A percentile compares a stretch with the other conserved stretches of the same genome.
phyloP scores from a whole-genome alignment of 2,329 filamentous ascomycete genomes.

The Scedosporium minutisporum region DNA sequence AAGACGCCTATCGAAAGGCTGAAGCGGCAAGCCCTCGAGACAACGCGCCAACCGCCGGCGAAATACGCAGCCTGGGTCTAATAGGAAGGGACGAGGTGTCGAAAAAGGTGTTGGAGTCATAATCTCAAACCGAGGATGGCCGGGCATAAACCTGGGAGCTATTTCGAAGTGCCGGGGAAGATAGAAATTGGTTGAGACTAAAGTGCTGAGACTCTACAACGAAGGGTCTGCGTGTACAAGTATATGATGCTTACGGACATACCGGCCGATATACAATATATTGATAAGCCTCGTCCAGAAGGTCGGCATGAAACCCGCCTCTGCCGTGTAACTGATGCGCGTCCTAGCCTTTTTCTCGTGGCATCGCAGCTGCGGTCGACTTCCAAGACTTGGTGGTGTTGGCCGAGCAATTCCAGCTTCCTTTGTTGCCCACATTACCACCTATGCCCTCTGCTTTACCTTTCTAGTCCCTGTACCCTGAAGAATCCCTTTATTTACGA shows the following conservation, averaged over 20 bases:
- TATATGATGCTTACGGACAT: background rate
- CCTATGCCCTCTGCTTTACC: no score
- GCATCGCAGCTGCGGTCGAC: no score
- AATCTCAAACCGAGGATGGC: slow-evolving; percentile 9
- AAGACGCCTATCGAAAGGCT: slow-evolving; percentile 75
- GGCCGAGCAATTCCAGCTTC: no score
- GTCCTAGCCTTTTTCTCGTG: no score
- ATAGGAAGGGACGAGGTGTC: slow-evolving; percentile 76
- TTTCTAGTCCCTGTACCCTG: no score
- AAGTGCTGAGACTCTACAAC: background rate
- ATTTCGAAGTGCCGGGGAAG: background rate
- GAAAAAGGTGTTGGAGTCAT: slow-evolving; percentile 42
- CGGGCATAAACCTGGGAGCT: background rate
- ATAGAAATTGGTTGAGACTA: no score
- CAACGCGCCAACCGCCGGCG: slow-evolving; percentile 69
- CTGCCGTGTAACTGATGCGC: no score
- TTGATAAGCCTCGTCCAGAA: background rate
- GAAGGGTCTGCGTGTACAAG: background rate
- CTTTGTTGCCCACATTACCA: no score
- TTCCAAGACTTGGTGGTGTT: no score
- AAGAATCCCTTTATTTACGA: no score
- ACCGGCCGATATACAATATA: background rate
- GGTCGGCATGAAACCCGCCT: no score
- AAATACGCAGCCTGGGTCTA: slow-evolving; percentile 80
- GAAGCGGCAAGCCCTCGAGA: slow-evolving; percentile 68